Conservation (phyloP, 176 grass and related monocot species). For the Hsuehochloa calcarea region DNA sequence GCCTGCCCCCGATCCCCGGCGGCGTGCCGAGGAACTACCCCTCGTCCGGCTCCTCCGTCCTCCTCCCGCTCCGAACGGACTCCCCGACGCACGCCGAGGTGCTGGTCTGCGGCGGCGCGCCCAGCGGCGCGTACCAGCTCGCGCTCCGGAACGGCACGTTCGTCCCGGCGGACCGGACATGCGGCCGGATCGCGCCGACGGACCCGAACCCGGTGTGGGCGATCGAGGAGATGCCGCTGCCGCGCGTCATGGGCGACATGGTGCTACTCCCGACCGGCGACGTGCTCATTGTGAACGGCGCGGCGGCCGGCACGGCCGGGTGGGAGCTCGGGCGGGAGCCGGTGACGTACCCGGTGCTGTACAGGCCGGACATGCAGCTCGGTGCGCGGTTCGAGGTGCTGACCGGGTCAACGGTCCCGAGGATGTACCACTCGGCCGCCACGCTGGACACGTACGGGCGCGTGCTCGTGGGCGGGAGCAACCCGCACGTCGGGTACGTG, state of each 20-base stretch:
- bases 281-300: conserved; percentile 75
- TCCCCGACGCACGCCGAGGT: conserved; percentile 46
- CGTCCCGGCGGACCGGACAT: conserved; percentile 47
- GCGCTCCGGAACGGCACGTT: conserved; percentile 58
- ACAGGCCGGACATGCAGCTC: conserved; percentile 26
- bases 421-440: conserved; percentile 89
- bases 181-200: conserved; percentile 55
- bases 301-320: conserved; percentile 57
- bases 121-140: conserved; percentile 48
- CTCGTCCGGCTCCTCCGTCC: conserved; percentile 62
- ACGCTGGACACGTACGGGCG: conserved; percentile 57
- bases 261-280: conserved; percentile 74
- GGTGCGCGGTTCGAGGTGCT: conserved; percentile 52
- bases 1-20: conserved; percentile 39
- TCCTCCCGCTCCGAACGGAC: conserved; percentile 53
- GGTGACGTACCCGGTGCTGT: conserved; percentile 59
- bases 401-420: neutral
- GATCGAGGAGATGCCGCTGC: conserved; percentile 68
- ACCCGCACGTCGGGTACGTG: conserved; percentile 73
- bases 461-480: conserved; percentile 79
- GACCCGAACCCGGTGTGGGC: conserved; percentile 57
- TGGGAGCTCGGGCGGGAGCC: conserved; percentile 74
- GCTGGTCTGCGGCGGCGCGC: conserved; percentile 69
- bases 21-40: conserved; percentile 72
- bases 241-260: conserved; percentile 79